Evolutionary conservation across 345 rosid genomes (phyloP).

Genomic region (Erysimum cheiranthoides): DNA sequence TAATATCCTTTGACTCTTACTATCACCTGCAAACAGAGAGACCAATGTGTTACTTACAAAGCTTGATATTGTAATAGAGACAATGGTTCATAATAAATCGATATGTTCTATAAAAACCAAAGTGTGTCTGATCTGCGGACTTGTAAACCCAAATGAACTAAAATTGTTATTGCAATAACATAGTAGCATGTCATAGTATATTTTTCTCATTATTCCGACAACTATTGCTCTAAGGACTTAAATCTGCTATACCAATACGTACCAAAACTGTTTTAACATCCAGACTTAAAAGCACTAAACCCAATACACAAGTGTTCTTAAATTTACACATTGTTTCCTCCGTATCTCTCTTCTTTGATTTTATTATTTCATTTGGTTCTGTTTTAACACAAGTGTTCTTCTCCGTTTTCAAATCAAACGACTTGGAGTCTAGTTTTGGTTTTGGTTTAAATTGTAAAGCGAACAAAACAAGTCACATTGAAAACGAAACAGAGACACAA

Average conservation of each 20-base stretch:
- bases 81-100: neutral
- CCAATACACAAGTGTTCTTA: too few species aligned
- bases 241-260: conserved; percentile 7
- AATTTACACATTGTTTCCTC: neutral
- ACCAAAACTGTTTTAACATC: neutral
- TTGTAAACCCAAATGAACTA: conserved; percentile 40
- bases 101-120: conserved; percentile 5
- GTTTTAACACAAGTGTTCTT: neutral
- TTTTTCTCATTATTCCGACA: neutral
- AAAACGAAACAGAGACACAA: conserved; percentile 49
- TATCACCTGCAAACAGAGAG: conserved; percentile 35
- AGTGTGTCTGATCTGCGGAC: conserved; percentile 57
- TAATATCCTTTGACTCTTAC: conserved; percentile 26
- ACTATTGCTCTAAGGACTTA: conserved; percentile 12
- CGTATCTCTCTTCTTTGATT: neutral
- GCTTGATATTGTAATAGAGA: neutral
- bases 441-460: neutral
- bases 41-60: neutral
- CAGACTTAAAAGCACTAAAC: conserved; percentile 2
- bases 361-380: neutral
- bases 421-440: neutral
- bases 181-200: conserved; percentile 8
- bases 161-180: conserved; percentile 1
- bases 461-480: neutral
- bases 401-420: neutral